Evolutionary conservation across 805 yeast genomes (phyloP).

Genomic region (Danielia oregonensis): DNA sequence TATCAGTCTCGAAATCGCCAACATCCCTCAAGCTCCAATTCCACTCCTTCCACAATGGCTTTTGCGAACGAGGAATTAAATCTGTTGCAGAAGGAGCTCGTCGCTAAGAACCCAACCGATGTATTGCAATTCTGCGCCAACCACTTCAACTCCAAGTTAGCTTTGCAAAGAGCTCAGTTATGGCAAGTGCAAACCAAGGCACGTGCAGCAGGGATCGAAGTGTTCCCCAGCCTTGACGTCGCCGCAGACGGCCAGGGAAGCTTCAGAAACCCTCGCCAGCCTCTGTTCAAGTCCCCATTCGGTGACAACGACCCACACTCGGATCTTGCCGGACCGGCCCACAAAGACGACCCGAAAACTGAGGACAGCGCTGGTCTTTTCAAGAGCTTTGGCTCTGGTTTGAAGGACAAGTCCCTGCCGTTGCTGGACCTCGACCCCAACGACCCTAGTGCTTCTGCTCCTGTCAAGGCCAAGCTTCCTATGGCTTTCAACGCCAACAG

Average conservation of each 20-base stretch:
- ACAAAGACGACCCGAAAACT: conserved; percentile 13
- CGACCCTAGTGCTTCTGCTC: conserved; percentile 17
- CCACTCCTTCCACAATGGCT: conserved; percentile 6
- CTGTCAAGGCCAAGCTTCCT: conserved; percentile 41
- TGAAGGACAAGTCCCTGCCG: conserved; percentile 21
- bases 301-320: conserved; percentile 63
- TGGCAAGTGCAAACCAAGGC: conserved; percentile 51
- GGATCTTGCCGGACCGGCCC: conserved; percentile 29
- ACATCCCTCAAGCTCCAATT: no score
- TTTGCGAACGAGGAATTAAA: conserved; percentile 49
- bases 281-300: conserved; percentile 59
- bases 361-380: neutral
- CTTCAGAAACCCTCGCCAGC: conserved; percentile 31
- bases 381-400: conserved; percentile 9
- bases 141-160: conserved; percentile 61
- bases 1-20: no score
- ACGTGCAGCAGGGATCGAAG: conserved; percentile 46
- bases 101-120: conserved; percentile 57
- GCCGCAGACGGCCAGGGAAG: conserved; percentile 28
- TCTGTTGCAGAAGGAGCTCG: conserved; percentile 55
- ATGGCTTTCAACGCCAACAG: conserved; percentile 70
- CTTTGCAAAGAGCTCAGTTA: conserved; percentile 51
- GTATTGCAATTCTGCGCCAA: conserved; percentile 72
- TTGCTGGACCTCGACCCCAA: conserved; percentile 26
- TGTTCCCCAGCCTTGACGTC: conserved; percentile 39